Percentiles rank a stretch among this genome's conserved stretches.
Conservation (phyloP, 2,329 filamentous ascomycete species). For the Penicillium sp. region DNA sequence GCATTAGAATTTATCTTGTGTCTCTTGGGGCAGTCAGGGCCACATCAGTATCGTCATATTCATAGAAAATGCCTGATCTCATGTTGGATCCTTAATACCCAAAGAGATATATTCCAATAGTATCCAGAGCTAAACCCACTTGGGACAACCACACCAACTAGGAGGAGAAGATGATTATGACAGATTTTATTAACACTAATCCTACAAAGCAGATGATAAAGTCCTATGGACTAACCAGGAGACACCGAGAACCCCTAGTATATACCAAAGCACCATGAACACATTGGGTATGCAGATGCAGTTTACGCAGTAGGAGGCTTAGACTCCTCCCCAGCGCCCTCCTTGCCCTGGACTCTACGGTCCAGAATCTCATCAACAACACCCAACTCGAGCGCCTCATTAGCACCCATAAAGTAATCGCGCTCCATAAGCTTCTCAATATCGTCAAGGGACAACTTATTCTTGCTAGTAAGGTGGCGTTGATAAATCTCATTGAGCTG, state of each 20-base stretch:
- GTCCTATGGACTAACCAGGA: neutral
- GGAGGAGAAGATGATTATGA: neutral
- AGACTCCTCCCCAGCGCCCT: slow-evolving; percentile 21
- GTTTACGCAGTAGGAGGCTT: slow-evolving; percentile 21
- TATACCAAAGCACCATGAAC: neutral
- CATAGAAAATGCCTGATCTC: neutral
- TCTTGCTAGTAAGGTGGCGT: slow-evolving; percentile 69
- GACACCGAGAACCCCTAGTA: neutral
- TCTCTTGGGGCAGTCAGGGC: neutral
- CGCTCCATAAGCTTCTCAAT: slow-evolving; percentile 96
- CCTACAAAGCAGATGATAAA: neutral
- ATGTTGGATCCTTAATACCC: too few relatives aligned
- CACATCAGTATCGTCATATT: neutral
- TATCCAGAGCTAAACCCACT: neutral
- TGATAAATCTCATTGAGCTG: slow-evolving; percentile 90
- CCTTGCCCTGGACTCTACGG: slow-evolving; percentile 33
- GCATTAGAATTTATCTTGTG: neutral
- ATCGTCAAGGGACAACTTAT: slow-evolving; percentile 70
- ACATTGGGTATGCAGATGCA: neutral
- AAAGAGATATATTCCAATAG: neutral
- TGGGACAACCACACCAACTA: neutral
- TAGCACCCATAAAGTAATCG: slow-evolving; percentile 87
- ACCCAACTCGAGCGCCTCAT: slow-evolving; percentile 84
- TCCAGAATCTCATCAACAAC: slow-evolving; percentile 86
- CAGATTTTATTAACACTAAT: neutral